Percentiles rank a stretch among this genome's conserved stretches.
Conservation (phyloP, 169 alveolate genomes). For the Toxoplasma gondii region DNA sequence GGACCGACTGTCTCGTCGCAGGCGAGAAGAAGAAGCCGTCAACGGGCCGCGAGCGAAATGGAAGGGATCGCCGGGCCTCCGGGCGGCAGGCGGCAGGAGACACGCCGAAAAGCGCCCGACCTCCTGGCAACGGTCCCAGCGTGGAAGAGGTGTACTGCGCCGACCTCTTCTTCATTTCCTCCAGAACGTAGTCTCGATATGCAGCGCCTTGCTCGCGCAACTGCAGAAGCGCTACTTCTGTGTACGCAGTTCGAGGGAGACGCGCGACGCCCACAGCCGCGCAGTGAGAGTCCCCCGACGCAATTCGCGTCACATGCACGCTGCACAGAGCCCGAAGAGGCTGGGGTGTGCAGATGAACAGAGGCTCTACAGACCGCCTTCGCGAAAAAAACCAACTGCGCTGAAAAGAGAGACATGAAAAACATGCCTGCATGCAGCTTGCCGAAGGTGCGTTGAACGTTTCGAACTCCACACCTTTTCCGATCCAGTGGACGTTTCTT, state of each 20-base stretch:
- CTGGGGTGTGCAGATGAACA: neutral
- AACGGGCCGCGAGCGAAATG: neutral
- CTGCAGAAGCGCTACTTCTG: neutral
- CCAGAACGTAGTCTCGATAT: neutral
- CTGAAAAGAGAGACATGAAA: neutral
- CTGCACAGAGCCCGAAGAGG: neutral
- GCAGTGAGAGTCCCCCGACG: neutral
- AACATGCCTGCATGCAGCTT: neutral
- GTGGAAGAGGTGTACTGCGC: neutral
- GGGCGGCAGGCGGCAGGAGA: neutral
- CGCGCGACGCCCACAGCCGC: conserved; percentile 22
- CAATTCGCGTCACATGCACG: neutral
- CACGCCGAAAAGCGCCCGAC: neutral
- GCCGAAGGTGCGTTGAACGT: no score
- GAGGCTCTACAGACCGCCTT: neutral
- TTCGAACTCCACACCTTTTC: no score
- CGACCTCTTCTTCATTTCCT: neutral
- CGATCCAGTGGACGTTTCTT: no score
- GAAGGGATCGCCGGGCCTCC: neutral
- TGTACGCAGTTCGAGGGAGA: neutral
- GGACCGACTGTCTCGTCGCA: neutral
- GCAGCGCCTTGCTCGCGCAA: neutral
- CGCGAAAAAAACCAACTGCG: neutral
- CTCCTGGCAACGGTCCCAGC: neutral
- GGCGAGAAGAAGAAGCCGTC: neutral